Percentiles rank a stretch among this genome's conserved stretches.
Conservation (phyloP, 2,329 filamentous ascomycete species). For the Arthrobotrys conoides region DNA sequence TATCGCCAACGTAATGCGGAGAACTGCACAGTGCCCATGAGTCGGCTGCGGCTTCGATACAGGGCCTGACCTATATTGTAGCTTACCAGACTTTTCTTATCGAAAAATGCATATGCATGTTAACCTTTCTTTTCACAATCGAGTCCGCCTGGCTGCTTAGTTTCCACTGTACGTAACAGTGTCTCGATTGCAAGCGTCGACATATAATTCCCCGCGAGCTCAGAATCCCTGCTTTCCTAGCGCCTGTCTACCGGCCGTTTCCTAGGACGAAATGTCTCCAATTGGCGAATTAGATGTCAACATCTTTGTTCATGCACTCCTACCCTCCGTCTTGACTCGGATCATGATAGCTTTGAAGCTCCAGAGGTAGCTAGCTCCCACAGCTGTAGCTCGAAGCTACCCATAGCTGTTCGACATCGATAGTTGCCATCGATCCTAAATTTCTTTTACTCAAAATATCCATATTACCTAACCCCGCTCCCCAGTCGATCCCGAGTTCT, state of each 20-base stretch:
- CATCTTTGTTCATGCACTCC: constrained; percentile 35
- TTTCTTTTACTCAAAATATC: constrained; percentile 28
- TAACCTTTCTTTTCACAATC: constrained; percentile 27
- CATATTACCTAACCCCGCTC: constrained; percentile 27
- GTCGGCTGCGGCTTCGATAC: constrained; percentile 57
- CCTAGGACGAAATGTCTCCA: constrained; percentile 18
- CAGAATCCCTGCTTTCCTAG: constrained; percentile 44
- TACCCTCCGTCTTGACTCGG: constrained; percentile 38
- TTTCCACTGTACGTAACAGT: constrained; percentile 15
- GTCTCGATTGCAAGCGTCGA: constrained; percentile 23
- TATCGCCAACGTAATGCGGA: constrained; percentile 49
- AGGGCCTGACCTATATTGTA: constrained; percentile 27
- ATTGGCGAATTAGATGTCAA: constrained; percentile 42
- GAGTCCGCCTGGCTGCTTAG: constrained; percentile 7
- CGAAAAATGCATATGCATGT: constrained; percentile 41
- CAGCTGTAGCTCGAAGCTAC: constrained; percentile 34
- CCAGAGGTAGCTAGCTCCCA: constrained; percentile 44
- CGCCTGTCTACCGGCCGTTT: constrained; percentile 46
- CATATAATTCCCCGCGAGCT: constrained; percentile 41
- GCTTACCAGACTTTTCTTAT: constrained; percentile 31
- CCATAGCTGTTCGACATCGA: constrained; percentile 33
- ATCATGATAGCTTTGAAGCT: constrained; percentile 43
- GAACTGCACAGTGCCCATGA: constrained; percentile 14
- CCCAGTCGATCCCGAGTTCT: constrained; percentile 1
- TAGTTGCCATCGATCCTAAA: constrained; percentile 45